phyloP scores from a whole-genome alignment of 176 grass and related monocot species.

The Bolboschoenus planiculmis region DNA sequence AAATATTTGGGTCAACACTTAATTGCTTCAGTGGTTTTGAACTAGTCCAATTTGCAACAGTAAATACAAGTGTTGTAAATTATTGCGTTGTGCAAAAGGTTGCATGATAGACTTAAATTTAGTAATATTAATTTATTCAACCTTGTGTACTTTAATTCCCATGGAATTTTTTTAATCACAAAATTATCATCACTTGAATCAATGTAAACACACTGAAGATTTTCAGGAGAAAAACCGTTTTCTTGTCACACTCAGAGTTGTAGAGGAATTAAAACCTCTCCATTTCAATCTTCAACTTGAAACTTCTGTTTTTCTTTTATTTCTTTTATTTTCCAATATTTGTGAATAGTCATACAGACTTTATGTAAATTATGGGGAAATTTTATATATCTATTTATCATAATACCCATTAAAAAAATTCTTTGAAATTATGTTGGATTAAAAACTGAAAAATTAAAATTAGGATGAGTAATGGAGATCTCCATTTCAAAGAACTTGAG shows the following conservation, averaged over 20 bases:
- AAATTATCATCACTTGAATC: background rate
- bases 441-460: background rate
- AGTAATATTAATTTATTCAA: too few species aligned
- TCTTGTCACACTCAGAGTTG: background rate
- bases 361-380: background rate
- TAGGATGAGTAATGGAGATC: background rate
- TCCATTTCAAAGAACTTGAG: background rate
- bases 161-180: too few species aligned
- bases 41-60: too few species aligned
- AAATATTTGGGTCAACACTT: too few species aligned
- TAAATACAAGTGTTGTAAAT: too few species aligned
- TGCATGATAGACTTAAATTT: too few species aligned
- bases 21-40: too few species aligned
- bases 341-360: background rate
- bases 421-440: background rate
- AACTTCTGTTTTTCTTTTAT: background rate
- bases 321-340: background rate
- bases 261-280: background rate
- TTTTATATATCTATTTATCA: background rate
- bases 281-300: background rate
- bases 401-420: background rate
- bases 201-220: background rate
- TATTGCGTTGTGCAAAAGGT: too few species aligned
- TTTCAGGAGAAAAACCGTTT: background rate
- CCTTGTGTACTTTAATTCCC: too few species aligned